Base-by-base conservation (phyloP, 2,329 filamentous ascomycete species). In the Venturia oleaginea region DNA sequence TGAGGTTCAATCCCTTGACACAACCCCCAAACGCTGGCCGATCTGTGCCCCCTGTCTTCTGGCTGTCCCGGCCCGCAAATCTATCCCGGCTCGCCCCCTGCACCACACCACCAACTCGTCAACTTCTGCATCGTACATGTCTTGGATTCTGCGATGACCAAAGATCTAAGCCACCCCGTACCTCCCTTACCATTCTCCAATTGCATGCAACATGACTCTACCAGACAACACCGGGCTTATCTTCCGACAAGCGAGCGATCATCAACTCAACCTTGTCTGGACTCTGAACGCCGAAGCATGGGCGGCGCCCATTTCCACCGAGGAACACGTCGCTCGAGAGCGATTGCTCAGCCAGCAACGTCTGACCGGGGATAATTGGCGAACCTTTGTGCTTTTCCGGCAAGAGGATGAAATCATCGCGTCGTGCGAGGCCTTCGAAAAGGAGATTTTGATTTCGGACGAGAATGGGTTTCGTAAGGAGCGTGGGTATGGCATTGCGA, bases 401-500 rank as follows among this genome's bases (percentile, higher is more conserved):
- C 4, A 46, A 6, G 60, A 62, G 13, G 57, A 43, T 4, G 57
- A 60, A 15, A 48, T 62, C 15, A 43, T 62, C 15, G 60, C 60
- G 6, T 46, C 38, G 1, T 43, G 38, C 19, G 60, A 62, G n/a
- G 40, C 40, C 3, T 62, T 62, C n/a, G 40, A 62, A 37, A 43
- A 51, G 40, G 30, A 34, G 19, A 51, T 62, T 51, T 24, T 62
- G 11, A 17, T 62, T 34, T 34, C n/a, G 11, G 30, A 37, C 8
- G 15, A 19, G 40, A 19, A 60, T 24, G 57, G 57, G 4, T 13
- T 46, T 15, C 22, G 60, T 7, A 37, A 46, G 22, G 60, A 62
- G 42, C 19, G 40, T 22, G 60, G 60, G 13, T 62, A 34, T 51
- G 60, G 40, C 10, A 51, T 62, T 51, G 60, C 60, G 15, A 62